These are phyloP conservation scores for Helotiales sp. DNA, from an alignment of 2,329 filamentous ascomycete species.

Conservation along the genomic window DNA sequence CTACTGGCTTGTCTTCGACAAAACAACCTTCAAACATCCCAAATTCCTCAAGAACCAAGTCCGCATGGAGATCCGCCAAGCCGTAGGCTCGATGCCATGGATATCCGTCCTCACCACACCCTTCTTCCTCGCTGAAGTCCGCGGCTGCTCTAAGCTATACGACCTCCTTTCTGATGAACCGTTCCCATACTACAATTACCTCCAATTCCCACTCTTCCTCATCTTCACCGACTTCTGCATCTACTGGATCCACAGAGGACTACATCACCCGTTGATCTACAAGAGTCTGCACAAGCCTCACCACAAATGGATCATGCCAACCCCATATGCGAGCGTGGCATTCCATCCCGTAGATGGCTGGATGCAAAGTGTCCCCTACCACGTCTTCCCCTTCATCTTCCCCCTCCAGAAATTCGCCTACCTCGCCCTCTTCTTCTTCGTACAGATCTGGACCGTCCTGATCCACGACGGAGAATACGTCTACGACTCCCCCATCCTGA, in stretches of 20 bases:
- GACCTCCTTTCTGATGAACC: constrained; percentile 75
- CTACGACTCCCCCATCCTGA: constrained; percentile 86
- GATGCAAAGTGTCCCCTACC: constrained; percentile 85
- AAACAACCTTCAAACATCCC: constrained; percentile 82
- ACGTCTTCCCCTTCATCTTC: constrained; percentile 89
- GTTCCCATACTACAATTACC: constrained; percentile 72
- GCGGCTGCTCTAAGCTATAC: constrained; percentile 85
- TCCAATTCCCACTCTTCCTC: constrained; percentile 87
- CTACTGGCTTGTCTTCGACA: constrained; percentile 89
- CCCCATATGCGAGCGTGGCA: constrained; percentile 86
- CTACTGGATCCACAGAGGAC: constrained; percentile 86
- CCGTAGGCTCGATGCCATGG: constrained; percentile 72
- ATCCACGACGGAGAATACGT: constrained; percentile 96
- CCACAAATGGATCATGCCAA: constrained; percentile 99
- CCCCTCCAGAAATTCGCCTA: constrained; percentile 90
- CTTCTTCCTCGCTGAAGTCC: constrained; percentile 80
- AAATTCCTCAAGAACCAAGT: constrained; percentile 96
- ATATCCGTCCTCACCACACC: constrained; percentile 83
- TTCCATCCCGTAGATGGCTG: constrained; percentile 95
- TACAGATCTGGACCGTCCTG: constrained; percentile 96
- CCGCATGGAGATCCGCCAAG: constrained; percentile 78
- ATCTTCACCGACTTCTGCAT: constrained; percentile 86
- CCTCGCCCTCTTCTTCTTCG: constrained; percentile 81
- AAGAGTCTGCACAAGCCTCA: constrained; percentile 93
- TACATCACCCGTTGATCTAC: constrained; percentile 81